Evolutionary conservation across 2,329 filamentous ascomycete species (phyloP).

Genomic region (Ascochyta viciae-villosae): DNA sequence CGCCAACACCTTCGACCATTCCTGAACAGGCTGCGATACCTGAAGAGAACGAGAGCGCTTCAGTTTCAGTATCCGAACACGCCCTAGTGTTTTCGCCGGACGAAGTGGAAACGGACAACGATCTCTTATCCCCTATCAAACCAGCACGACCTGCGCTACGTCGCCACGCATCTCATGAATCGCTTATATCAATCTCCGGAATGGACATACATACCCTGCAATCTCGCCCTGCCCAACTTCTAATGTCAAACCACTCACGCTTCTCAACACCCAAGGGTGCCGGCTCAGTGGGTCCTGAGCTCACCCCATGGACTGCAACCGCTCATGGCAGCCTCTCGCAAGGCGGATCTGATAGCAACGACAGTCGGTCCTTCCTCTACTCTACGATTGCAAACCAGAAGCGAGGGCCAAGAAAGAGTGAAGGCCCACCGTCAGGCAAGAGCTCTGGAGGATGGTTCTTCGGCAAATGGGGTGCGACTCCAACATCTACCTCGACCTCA

Average conservation of each 20-base stretch:
- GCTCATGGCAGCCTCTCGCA: constrained; percentile 60
- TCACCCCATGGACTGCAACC: constrained; percentile 55
- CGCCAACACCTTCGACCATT: constrained; percentile 30
- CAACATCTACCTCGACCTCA: constrained; percentile 45
- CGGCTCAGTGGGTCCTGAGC: constrained; percentile 50
- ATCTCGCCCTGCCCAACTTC: constrained; percentile 76
- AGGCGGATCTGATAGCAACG: constrained; percentile 58
- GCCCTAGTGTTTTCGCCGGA: constrained; percentile 32
- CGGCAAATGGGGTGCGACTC: constrained; percentile 67
- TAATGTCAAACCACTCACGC: constrained; percentile 60
- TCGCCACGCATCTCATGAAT: constrained; percentile 81
- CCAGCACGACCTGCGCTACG: constrained; percentile 59
- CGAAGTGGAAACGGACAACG: constrained; percentile 40
- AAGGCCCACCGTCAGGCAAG: constrained; percentile 45
- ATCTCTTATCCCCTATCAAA: constrained; percentile 38
- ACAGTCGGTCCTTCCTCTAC: constrained; percentile 62
- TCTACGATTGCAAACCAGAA: constrained; percentile 39
- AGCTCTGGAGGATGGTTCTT: constrained; percentile 71
- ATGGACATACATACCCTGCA: constrained; percentile 89
- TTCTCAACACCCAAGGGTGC: constrained; percentile 55
- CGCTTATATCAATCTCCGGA: constrained; percentile 83
- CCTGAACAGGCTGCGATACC: constrained; percentile 42
- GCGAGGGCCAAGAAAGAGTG: constrained; percentile 29
- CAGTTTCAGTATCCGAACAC: constrained; percentile 20
- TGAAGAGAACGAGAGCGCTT: constrained; percentile 44